These are phyloP conservation scores for Chytridium lagenaria DNA, from an alignment of 371 early-diverging fungal genomes.

Conservation along the genomic window DNA sequence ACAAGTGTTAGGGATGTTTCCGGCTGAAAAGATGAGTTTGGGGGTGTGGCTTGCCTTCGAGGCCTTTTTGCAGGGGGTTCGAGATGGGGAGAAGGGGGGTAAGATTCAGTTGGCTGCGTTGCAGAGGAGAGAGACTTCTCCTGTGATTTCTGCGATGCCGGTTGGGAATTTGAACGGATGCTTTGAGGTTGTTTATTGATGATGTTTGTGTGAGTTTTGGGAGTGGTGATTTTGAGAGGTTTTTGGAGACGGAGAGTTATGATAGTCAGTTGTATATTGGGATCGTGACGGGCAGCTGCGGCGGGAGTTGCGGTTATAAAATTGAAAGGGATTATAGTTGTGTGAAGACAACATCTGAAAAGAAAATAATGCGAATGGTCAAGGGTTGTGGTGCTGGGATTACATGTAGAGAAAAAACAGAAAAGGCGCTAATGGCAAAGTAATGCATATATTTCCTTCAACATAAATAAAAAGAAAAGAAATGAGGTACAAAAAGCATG, in stretches of 20 bases:
- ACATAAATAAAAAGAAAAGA: neutral
- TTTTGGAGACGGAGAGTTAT: too few relatives aligned
- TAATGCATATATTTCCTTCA: neutral
- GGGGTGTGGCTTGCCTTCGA: constrained; percentile 1
- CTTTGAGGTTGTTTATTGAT: too few relatives aligned
- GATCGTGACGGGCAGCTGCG: neutral
- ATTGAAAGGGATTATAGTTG: neutral
- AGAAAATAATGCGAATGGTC: too few relatives aligned
- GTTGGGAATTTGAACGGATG: too few relatives aligned
- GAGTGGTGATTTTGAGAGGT: too few relatives aligned
- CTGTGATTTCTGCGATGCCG: too few relatives aligned
- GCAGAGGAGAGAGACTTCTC: too few relatives aligned
- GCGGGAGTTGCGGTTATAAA: neutral
- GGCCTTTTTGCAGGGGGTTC: neutral
- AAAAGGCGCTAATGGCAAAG: neutral
- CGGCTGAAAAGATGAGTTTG: neutral
- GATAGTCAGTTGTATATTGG: neutral
- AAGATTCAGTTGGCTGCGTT: neutral
- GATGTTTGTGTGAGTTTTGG: too few relatives aligned
- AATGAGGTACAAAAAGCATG: neutral
- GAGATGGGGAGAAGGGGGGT: neutral
- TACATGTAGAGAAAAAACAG: too few relatives aligned
- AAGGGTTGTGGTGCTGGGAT: too few relatives aligned
- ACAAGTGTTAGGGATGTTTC: constrained; percentile 4
- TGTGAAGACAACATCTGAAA: too few relatives aligned